A percentile compares a stretch with the other conserved stretches of the same genome.
phyloP scores from a whole-genome alignment of 352 stramenopile species.

The Peronospora farinosa region DNA sequence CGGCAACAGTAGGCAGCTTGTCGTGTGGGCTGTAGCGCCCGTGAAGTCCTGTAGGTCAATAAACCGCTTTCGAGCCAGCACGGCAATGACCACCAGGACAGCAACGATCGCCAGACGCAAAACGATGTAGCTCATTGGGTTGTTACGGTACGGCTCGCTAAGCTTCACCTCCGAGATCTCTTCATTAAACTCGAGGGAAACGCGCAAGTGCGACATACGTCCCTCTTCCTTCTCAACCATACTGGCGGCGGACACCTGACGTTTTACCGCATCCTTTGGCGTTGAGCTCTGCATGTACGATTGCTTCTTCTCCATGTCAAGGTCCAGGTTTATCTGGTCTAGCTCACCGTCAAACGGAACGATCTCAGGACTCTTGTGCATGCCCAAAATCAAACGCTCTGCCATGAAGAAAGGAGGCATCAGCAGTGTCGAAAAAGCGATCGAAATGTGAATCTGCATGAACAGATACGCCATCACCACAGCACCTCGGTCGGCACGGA shows the following conservation, averaged over 20 bases:
- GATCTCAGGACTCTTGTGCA: slow-evolving; percentile 33
- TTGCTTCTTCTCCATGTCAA: slow-evolving; percentile 20
- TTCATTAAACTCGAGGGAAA: slow-evolving; percentile 31
- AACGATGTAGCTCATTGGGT: slow-evolving; percentile 38
- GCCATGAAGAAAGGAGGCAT: slow-evolving; percentile 45
- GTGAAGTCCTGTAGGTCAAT: slow-evolving; percentile 52
- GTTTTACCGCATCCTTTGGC: slow-evolving; percentile 13
- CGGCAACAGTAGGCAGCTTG: slow-evolving; percentile 48
- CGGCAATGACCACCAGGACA: slow-evolving; percentile 36
- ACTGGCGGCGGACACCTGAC: slow-evolving; percentile 20
- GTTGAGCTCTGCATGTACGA: slow-evolving; percentile 34
- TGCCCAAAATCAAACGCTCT: slow-evolving; percentile 41
- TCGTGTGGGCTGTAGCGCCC: slow-evolving; percentile 42
- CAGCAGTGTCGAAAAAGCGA: slow-evolving; percentile 47
- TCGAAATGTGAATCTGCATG: slow-evolving; percentile 56
- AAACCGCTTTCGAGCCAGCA: slow-evolving; percentile 43
- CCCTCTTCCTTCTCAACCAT: slow-evolving; percentile 23
- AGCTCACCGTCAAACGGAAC: slow-evolving; percentile 21
- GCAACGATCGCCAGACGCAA: slow-evolving; percentile 40
- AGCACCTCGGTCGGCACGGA: slow-evolving; percentile 30
- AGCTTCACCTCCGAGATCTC: slow-evolving; percentile 30
- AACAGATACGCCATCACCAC: slow-evolving; percentile 41
- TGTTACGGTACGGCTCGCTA: slow-evolving; percentile 33
- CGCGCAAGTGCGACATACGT: slow-evolving; percentile 31
- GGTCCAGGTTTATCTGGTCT: slow-evolving; percentile 18